Evolutionary conservation across 2,329 filamentous ascomycete species (phyloP).

Genomic region (Beauveria sp.): DNA sequence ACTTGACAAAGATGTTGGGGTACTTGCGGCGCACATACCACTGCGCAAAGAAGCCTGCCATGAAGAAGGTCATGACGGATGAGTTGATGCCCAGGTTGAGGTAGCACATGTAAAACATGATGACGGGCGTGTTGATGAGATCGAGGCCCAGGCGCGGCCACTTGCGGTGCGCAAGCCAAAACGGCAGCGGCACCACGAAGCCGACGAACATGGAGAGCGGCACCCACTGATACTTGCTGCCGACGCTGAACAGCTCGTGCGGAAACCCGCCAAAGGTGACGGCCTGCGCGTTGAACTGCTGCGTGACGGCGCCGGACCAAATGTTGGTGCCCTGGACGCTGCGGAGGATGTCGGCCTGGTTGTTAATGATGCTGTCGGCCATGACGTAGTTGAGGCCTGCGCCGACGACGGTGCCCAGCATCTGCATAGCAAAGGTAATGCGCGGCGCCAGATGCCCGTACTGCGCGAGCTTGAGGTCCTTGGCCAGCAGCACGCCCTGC

Average conservation of each 20-base stretch:
- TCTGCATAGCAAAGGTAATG: conserved; percentile 24
- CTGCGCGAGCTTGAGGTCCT: conserved; percentile 23
- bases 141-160: conserved; percentile 21
- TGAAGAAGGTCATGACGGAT: conserved; percentile 25
- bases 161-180: conserved; percentile 25
- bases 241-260: conserved; percentile 17
- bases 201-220: conserved; percentile 15
- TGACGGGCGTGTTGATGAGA: conserved; percentile 33
- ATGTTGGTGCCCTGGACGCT: conserved; percentile 33
- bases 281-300: conserved; percentile 35
- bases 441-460: conserved; percentile 21
- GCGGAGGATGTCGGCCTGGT: conserved; percentile 32
- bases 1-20: conserved; percentile 20
- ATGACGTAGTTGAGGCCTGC: conserved; percentile 38
- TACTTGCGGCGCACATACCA: conserved; percentile 20
- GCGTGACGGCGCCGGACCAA: conserved; percentile 38
- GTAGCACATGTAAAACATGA: conserved; percentile 34
- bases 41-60: conserved; percentile 26
- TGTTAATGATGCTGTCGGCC: conserved; percentile 36
- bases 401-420: conserved; percentile 33
- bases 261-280: conserved; percentile 20
- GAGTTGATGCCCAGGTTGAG: conserved; percentile 33
- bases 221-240: conserved; percentile 12
- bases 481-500: conserved; percentile 25
- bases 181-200: conserved; percentile 33